Percentiles rank a stretch among this genome's conserved stretches.
Conservation (phyloP, 2,329 filamentous ascomycete species). For the Ophiostoma sp. region DNA sequence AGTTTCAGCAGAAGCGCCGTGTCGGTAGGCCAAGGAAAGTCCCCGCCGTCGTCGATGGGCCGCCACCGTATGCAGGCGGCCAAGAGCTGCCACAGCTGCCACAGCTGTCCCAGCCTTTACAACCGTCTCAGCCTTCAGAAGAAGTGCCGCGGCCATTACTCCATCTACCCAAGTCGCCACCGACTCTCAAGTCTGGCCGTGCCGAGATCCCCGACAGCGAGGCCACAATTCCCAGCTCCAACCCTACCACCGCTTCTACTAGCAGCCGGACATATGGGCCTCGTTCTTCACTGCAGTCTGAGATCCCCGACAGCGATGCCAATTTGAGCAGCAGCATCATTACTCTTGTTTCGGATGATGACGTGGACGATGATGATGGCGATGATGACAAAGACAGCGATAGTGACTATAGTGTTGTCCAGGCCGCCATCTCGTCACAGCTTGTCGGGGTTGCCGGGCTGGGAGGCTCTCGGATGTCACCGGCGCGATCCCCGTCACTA, state of each 20-base stretch:
- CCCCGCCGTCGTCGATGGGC: too few species aligned
- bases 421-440: neutral
- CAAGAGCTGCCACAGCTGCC: neutral
- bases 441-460: neutral
- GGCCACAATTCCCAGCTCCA: neutral
- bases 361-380: neutral
- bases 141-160: neutral
- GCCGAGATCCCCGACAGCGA: slow-evolving; percentile 20
- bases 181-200: neutral
- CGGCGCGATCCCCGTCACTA: neutral
- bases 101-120: neutral
- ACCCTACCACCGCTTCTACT: neutral
- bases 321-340: slow-evolving; percentile 34
- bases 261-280: neutral
- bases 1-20: neutral
- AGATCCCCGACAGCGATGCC: slow-evolving; percentile 18
- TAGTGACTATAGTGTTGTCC: neutral
- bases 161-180: neutral
- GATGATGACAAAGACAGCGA: neutral
- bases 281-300: neutral
- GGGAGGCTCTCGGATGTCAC: neutral
- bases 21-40: neutral
- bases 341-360: slow-evolving; percentile 40
- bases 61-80: neutral
- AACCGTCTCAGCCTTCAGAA: neutral